phyloP scores from a whole-genome alignment of 441 rosid species.

The Adansonia grandidieri region DNA sequence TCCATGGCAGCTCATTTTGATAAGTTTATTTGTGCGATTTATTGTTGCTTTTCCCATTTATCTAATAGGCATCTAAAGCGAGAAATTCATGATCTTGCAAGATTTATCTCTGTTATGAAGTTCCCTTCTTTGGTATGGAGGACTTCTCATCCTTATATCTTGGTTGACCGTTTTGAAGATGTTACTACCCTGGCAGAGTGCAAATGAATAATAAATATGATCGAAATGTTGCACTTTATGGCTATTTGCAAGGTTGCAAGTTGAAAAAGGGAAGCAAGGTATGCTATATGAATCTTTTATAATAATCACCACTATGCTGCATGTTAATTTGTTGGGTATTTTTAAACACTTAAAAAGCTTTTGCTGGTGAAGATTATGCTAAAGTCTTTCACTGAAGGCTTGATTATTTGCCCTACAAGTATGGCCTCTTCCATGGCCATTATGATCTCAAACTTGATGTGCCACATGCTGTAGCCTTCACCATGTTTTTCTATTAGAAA shows the following conservation, averaged over 20 bases:
- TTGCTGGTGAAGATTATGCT: background rate
- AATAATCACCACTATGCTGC: background rate
- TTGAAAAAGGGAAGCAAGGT: constrained; percentile 91
- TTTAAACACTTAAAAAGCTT: background rate
- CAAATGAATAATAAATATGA: constrained; percentile 74
- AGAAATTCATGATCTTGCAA: constrained; percentile 82
- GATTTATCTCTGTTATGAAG: constrained; percentile 84
- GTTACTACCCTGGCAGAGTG: constrained; percentile 86
- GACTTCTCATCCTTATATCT: constrained; percentile 84
- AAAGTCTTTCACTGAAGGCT: background rate
- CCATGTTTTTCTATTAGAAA: background rate
- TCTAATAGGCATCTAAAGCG: constrained; percentile 69
- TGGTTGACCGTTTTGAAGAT: constrained; percentile 94
- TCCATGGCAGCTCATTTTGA: background rate
- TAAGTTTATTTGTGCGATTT: constrained; percentile 7
- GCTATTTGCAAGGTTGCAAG: constrained; percentile 94
- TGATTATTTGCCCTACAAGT: background rate
- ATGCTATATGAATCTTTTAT: constrained; percentile 25
- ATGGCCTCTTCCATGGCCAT: background rate
- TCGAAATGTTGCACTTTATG: constrained; percentile 81
- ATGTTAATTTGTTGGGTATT: background rate
- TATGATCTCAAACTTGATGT: constrained; percentile 1
- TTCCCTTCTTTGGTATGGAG: constrained; percentile 81
- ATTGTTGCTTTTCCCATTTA: constrained; percentile 12
- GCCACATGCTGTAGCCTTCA: background rate